phyloP scores from a whole-genome alignment of 1,284 basidiomycete species.

The Taiwanofungus camphoratus region DNA sequence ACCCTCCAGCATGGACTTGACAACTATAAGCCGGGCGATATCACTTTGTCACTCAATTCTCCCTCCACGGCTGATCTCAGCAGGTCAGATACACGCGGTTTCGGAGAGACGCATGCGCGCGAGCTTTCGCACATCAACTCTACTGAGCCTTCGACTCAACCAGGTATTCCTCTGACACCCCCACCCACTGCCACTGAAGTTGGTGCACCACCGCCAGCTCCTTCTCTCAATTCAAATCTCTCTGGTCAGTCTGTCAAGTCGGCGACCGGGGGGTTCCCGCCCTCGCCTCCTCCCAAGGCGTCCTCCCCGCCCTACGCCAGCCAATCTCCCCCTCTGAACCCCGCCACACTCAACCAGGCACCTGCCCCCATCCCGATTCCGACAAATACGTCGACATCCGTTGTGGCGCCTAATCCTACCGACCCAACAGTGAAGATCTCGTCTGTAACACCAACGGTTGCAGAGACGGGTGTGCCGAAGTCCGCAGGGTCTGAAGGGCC shows the following conservation, averaged over 20 bases:
- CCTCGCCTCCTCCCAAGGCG: constrained; percentile 16
- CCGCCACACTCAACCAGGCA: constrained; percentile 47
- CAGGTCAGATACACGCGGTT: constrained; percentile 69
- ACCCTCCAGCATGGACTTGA: constrained; percentile 74
- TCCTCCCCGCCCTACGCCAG: constrained; percentile 16
- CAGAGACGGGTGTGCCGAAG: constrained; percentile 56
- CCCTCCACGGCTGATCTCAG: constrained; percentile 46
- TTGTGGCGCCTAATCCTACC: constrained; percentile 25
- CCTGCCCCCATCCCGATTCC: constrained; percentile 45
- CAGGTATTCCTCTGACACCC: constrained; percentile 38
- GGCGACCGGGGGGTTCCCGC: background rate
- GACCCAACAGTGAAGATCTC: constrained; percentile 28
- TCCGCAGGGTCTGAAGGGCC: constrained; percentile 50
- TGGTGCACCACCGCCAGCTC: constrained; percentile 11
- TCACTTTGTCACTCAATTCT: constrained; percentile 41
- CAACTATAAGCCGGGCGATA: constrained; percentile 63
- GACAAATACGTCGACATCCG: constrained; percentile 21
- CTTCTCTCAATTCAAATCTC: constrained; percentile 12
- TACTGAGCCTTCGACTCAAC: constrained; percentile 25
- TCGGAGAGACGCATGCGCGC: constrained; percentile 72
- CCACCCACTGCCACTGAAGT: constrained; percentile 24
- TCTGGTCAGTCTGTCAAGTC: constrained; percentile 5
- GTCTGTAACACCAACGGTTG: constrained; percentile 49
- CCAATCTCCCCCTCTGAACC: constrained; percentile 43
- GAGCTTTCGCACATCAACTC: constrained; percentile 58